These are phyloP conservation scores for Cyphellophora europaea DNA, from an alignment of 2,329 filamentous ascomycete genomes.

Conservation along the genomic window DNA sequence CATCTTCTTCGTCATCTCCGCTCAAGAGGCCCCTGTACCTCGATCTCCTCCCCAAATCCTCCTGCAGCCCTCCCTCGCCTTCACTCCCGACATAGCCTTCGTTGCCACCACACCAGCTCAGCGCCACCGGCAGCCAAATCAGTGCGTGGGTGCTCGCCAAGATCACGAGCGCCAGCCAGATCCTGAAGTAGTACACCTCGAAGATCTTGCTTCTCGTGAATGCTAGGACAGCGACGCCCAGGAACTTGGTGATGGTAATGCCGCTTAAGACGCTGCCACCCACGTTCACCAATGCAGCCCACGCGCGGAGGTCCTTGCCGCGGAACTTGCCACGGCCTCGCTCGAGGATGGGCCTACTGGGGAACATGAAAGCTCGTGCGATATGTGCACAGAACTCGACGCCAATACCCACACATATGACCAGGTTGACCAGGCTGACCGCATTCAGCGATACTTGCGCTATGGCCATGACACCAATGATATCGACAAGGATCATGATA, in stretches of 20 bases:
- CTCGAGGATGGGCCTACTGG: constrained; percentile 71
- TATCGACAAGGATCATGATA: constrained; percentile 86
- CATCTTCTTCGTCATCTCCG: constrained; percentile 68
- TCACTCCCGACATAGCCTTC: constrained; percentile 83
- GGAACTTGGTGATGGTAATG: constrained; percentile 89
- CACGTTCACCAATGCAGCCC: constrained; percentile 90
- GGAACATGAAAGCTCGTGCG: constrained; percentile 91
- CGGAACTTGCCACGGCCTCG: constrained; percentile 68
- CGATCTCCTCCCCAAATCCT: constrained; percentile 66
- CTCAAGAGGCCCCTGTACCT: constrained; percentile 68
- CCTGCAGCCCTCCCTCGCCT: constrained; percentile 77
- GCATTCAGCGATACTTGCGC: constrained; percentile 86
- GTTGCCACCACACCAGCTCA: constrained; percentile 76
- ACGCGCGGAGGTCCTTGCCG: constrained; percentile 74
- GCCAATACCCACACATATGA: constrained; percentile 93
- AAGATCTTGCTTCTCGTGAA: constrained; percentile 98
- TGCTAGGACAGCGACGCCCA: constrained; percentile 84
- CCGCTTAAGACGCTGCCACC: constrained; percentile 91
- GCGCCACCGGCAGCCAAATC: constrained; percentile 79
- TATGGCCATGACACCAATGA: constrained; percentile 89
- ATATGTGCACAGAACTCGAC: constrained; percentile 98
- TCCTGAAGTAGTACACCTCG: constrained; percentile 97
- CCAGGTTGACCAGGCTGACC: constrained; percentile 86
- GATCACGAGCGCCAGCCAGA: constrained; percentile 85
- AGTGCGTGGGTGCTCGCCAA: constrained; percentile 84